Evolutionary conservation across 805 yeast genomes (phyloP).

Genomic region (Hanseniaspora thailandica): DNA sequence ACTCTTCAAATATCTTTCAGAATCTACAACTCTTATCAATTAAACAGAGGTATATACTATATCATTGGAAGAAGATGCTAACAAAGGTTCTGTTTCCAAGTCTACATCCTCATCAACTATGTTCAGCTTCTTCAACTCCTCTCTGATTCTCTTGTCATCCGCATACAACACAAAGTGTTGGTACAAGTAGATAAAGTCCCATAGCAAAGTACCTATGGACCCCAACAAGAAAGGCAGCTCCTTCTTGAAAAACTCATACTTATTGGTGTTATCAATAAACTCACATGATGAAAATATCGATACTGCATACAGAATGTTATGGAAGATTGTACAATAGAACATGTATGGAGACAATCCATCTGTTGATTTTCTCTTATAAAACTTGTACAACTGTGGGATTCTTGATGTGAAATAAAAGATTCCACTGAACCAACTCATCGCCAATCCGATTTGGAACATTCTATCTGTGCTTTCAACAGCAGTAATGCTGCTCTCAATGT

Average conservation of each 20-base stretch:
- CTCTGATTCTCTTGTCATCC: constrained; percentile 24
- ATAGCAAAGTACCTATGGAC: constrained; percentile 70
- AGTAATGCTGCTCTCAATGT: neutral
- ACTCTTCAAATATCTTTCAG: neutral
- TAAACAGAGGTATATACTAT: constrained; percentile 5
- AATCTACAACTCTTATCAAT: neutral
- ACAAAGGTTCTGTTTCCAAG: constrained; percentile 1
- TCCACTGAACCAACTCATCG: constrained; percentile 64
- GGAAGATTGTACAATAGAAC: constrained; percentile 66
- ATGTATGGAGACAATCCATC: constrained; percentile 73
- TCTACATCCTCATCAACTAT: constrained; percentile 13
- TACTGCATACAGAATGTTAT: constrained; percentile 63
- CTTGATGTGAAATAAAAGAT: constrained; percentile 64
- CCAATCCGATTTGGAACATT: constrained; percentile 23
- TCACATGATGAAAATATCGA: constrained; percentile 61
- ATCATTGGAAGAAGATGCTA: neutral
- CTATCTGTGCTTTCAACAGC: neutral
- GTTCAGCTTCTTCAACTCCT: constrained; percentile 13
- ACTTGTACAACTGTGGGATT: constrained; percentile 72
- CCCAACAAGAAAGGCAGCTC: constrained; percentile 80
- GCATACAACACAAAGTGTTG: constrained; percentile 35
- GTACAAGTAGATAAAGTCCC: constrained; percentile 61
- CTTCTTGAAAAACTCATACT: constrained; percentile 41
- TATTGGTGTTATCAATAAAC: constrained; percentile 32
- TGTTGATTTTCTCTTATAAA: constrained; percentile 67